Evolutionary conservation across 164 flowering plant species (phyloP).

Genomic region (Vitis rotundifolia): DNA sequence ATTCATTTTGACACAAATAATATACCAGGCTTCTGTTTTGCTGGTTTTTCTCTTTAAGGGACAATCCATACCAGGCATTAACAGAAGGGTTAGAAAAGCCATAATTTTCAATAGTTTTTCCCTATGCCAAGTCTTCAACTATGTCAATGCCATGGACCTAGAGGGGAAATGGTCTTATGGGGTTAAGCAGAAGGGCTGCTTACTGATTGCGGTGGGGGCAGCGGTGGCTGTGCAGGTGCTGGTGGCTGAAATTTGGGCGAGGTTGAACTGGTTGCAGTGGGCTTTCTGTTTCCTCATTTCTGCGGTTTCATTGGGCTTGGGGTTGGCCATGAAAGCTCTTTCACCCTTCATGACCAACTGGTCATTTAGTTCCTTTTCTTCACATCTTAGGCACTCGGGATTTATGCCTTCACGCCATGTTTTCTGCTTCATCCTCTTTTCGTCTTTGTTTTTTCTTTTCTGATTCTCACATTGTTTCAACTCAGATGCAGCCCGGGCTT

Average conservation of each 20-base stretch:
- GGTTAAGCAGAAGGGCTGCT: background rate
- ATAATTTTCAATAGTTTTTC: constrained; percentile 21
- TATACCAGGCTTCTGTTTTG: constrained; percentile 11
- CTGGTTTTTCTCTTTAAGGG: constrained; percentile 10
- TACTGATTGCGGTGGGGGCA: constrained; percentile 7
- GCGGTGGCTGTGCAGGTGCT: constrained; percentile 9
- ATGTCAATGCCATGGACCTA: constrained; percentile 6
- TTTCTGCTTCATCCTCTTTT: no score
- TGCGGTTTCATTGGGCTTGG: constrained; percentile 5
- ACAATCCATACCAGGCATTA: background rate
- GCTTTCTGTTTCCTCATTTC: constrained; percentile 13
- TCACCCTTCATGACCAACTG: background rate
- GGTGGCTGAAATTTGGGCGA: constrained; percentile 6
- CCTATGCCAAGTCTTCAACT: constrained; percentile 24
- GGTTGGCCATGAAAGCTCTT: constrained; percentile 6
- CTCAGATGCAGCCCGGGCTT: no score
- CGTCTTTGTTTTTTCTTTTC: no score
- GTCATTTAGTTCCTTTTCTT: no score
- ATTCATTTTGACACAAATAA: constrained; percentile 16
- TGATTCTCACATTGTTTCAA: no score
- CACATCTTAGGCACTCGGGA: no score
- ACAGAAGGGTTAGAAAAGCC: constrained; percentile 3
- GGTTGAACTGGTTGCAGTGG: constrained; percentile 17
- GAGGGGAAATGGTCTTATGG: constrained; percentile 6
- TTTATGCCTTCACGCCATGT: no score